Percentiles rank a stretch among this genome's conserved stretches.
These are phyloP conservation scores for Trichoderma sp. DNA, from an alignment of 2,329 filamentous ascomycete genomes.

Conservation along the genomic window DNA sequence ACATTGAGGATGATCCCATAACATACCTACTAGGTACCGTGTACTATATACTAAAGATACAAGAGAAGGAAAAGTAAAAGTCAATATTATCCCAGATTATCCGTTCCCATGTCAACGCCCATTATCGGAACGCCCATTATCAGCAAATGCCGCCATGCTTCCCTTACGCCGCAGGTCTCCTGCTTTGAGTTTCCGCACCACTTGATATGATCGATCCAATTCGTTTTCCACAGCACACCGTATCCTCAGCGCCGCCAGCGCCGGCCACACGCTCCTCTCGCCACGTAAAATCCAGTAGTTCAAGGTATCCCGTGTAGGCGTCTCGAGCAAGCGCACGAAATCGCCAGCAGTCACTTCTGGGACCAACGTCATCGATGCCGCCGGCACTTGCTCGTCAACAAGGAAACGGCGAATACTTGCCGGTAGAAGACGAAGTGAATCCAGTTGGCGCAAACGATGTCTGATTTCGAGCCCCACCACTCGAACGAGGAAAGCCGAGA, in stretches of 20 bases:
- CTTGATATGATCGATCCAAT: conserved; percentile 79
- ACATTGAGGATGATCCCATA: neutral
- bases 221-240: conserved; percentile 84
- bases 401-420: conserved; percentile 69
- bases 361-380: conserved; percentile 75
- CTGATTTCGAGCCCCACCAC: conserved; percentile 74
- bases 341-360: conserved; percentile 72
- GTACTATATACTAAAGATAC: neutral
- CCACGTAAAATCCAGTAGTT: conserved; percentile 84
- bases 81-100: neutral
- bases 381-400: conserved; percentile 78
- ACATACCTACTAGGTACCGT: neutral
- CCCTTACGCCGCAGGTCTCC: conserved; percentile 48
- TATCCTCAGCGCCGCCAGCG: conserved; percentile 75
- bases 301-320: conserved; percentile 70
- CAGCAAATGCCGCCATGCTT: conserved; percentile 34
- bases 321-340: conserved; percentile 77
- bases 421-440: conserved; percentile 72
- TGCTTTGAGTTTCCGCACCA: conserved; percentile 63
- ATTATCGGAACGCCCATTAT: conserved; percentile 24
- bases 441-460: conserved; percentile 77
- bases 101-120: neutral
- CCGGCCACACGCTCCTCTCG: conserved; percentile 88
- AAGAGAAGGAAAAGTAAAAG: neutral
- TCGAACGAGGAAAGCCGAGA: conserved; percentile 59